Base-by-base conservation (phyloP, 2,329 filamentous ascomycete genomes). In the Aspergillaceae sp. region DNA sequence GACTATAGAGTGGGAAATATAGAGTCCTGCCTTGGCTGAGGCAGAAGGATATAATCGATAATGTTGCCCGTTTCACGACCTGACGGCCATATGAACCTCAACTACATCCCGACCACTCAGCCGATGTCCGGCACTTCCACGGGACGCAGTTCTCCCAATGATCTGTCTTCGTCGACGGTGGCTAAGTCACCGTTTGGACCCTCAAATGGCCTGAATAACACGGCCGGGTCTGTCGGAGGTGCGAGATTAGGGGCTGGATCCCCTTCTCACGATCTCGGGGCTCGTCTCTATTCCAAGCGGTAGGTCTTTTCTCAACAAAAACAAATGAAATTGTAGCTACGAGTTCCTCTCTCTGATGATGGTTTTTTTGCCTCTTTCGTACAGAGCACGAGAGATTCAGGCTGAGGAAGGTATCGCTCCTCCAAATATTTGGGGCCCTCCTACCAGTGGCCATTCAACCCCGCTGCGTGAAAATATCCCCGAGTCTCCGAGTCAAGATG, bases 391-490 rank as follows among this genome's bases (percentile, higher is more conserved):
- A 66, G 92, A 98, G 69, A 96, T 97, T 51, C 91, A 97, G 73
- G 90, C 90, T 45, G 90, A 96, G 72, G 91, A 97, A 77, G 90
- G 90, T 43, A 77, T 95, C 19, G 19, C 19, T 74, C 64, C 83
- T 76, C 62, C 77, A 79, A 67, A 83, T 62, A 84, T 85, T 38
- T 97, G 92, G 92, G 89, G 92, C 7, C 91, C 92, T 55, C 91
- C 92, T 42, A 95, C 91, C 46, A 96, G 91, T 66, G 92, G 91
- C 54, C 91, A 95, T 68, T 96, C 91, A 19, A 96, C 91, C 37
- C 92, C 92, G 56, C 79, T 98, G 43, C 87, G 92, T 61, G 92
- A 97, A 73, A 96, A 91, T 55, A 97, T 98, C 51, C 90, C 91
- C 53, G 92, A 98, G 71, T 96, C 91, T 33, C 92, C 92, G 30